Evolutionary conservation across 1,139 yeast genomes (phyloP), one percentile per base, ranked within the genome.

Genomic region (Pichia terricola): DNA sequence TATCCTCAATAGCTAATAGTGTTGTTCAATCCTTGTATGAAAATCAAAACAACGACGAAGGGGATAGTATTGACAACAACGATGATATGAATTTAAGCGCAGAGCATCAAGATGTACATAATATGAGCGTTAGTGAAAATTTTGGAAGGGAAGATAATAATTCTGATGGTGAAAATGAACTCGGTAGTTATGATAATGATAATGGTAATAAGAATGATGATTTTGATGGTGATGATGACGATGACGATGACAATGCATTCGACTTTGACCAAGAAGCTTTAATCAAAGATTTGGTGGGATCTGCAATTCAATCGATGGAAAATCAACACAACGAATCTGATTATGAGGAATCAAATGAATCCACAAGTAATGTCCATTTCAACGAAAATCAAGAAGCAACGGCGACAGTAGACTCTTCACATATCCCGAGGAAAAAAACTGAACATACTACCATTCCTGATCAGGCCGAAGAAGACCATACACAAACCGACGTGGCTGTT

Each of bases 361-460:
- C 26, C 35, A 34, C 5, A 5, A 30, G 10, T 30, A 30, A 10
- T 30, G 22, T 16, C 22, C 22, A 16, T 16, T 16, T 16, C 22
- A 16, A 16, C 22, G 22, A 16, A 16, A 16, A 16, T 16, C 22
- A 16, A 16, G 22, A 16, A 16, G 22, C 22, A 16, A 16, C 22
- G 22, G 22, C 22, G 22, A 16, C 22, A 16, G 22, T 16, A 16
- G 22, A 16, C 22, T 16, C 22, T 16, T 16, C 22, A 16, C 22
- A 16, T 16, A 16, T 16, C 22, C 22, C 22, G 22, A 16, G 22
- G 22, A 16, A 16, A 37, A 44, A 45, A 28, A 55, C 49, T 8
- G 53, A 52, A 30, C 50, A 47, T 32, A 52, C 49, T 22, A 53
- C 54, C 8, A 45, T 53, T 16, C 43, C 33, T 28, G 38, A 48